Conservation (phyloP, 2,329 filamentous ascomycete species). For the Ceratocystis lukuohia region DNA sequence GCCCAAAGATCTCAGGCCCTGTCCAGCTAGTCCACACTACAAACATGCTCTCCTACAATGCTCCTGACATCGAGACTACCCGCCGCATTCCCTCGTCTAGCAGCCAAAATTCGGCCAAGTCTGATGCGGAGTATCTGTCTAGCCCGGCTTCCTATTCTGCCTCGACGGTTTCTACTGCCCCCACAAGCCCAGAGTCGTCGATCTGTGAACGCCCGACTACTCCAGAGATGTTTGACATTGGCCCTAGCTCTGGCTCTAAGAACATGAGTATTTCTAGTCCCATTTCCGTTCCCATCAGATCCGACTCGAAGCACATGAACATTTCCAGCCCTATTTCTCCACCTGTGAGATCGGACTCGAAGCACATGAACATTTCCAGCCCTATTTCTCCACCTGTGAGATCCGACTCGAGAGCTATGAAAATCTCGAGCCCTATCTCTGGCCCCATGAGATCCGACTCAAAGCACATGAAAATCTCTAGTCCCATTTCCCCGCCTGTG, state of each 20-base stretch:
- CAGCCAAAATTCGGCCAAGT: slow-evolving; percentile 41
- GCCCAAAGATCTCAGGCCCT: slow-evolving; percentile 72
- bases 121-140: slow-evolving; percentile 57
- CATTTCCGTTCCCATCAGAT: neutral
- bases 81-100: slow-evolving; percentile 37
- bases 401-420: neutral
- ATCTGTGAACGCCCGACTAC: slow-evolving; percentile 42
- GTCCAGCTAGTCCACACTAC: slow-evolving; percentile 84
- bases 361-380: neutral
- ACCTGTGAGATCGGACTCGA: neutral
- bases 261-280: neutral
- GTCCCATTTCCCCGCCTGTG: too few relatives aligned
- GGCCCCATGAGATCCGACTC: neutral
- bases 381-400: neutral
- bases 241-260: slow-evolving; percentile 26
- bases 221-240: slow-evolving; percentile 47
- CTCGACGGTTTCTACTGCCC: slow-evolving; percentile 34
- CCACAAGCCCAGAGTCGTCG: slow-evolving; percentile 55
- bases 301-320: too few relatives aligned
- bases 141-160: slow-evolving; percentile 31
- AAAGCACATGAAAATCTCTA: too few relatives aligned
- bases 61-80: slow-evolving; percentile 54
- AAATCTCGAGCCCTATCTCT: neutral
- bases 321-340: neutral
- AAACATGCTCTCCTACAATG: slow-evolving; percentile 91